phyloP scores from a whole-genome alignment of 2,329 filamentous ascomycete species.

The Fonsecaea multimorphosa region DNA sequence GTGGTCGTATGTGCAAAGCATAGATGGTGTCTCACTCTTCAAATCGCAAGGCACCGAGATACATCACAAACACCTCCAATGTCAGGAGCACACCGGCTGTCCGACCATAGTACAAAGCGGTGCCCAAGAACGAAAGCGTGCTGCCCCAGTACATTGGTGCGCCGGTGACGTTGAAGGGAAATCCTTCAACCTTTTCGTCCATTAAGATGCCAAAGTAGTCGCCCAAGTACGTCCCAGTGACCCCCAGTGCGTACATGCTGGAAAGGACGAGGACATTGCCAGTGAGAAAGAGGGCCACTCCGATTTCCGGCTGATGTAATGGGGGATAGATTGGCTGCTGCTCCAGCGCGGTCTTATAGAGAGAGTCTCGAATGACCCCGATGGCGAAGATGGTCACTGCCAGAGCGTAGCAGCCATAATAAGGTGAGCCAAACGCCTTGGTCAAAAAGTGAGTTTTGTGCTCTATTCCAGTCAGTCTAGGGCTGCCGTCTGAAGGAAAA shows the following conservation, averaged over 20 bases:
- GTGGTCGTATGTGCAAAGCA: slow-evolving; percentile 1
- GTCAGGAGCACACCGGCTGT: slow-evolving; percentile 84
- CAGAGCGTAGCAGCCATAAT: slow-evolving; percentile 85
- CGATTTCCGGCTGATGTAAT: slow-evolving; percentile 69
- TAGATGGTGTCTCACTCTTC: slow-evolving; percentile 69
- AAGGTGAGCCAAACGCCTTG: slow-evolving; percentile 79
- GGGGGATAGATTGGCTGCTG: slow-evolving; percentile 76
- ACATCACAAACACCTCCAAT: slow-evolving; percentile 74
- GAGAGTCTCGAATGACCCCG: slow-evolving; percentile 83
- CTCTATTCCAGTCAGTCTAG: slow-evolving; percentile 56
- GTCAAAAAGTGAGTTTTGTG: slow-evolving; percentile 91
- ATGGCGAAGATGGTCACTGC: slow-evolving; percentile 89
- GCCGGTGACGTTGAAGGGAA: slow-evolving; percentile 90
- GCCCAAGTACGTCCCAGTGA: slow-evolving; percentile 94
- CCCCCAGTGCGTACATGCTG: slow-evolving; percentile 88
- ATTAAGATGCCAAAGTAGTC: slow-evolving; percentile 99
- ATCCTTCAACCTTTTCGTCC: slow-evolving; percentile 91
- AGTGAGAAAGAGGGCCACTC: slow-evolving; percentile 71
- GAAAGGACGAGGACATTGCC: slow-evolving; percentile 87
- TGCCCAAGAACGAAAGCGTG: slow-evolving; percentile 89
- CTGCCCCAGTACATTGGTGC: slow-evolving; percentile 97
- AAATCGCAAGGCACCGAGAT: slow-evolving; percentile 79
- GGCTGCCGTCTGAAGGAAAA: slow-evolving; percentile 26
- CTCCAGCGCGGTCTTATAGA: slow-evolving; percentile 84
- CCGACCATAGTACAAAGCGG: slow-evolving; percentile 82